Conservation (phyloP, 164 flowering plant species). For the Liriodendron chinense region DNA sequence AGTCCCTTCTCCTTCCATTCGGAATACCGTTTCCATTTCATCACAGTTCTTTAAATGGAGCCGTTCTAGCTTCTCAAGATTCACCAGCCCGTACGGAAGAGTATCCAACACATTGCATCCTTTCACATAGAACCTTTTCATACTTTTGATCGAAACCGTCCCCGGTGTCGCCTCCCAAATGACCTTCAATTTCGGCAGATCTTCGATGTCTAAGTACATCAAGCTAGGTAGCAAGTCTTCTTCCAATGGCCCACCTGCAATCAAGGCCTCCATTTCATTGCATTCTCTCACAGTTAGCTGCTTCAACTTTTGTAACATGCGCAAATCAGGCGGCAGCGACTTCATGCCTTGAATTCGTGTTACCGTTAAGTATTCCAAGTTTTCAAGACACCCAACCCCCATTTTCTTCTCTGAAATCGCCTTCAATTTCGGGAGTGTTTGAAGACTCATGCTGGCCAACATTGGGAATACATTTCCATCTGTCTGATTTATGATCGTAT, state of each 20-base stretch:
- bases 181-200: conserved; percentile 2
- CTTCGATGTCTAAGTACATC: background rate
- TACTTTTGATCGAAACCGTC: background rate
- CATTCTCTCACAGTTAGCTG: background rate
- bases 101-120: background rate
- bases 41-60: conserved; percentile 2
- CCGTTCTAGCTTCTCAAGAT: conserved; percentile 4
- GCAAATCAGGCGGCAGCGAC: background rate
- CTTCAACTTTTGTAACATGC: background rate
- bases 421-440: conserved; percentile 3
- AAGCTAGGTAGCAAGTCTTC: background rate
- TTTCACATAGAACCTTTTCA: background rate
- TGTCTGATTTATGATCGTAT: background rate
- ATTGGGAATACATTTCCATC: background rate
- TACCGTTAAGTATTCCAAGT: conserved; percentile 1
- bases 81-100: conserved; percentile 3
- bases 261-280: background rate
- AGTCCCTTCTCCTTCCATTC: background rate
- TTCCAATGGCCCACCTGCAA: background rate
- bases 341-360: conserved; percentile 1
- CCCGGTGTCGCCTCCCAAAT: background rate
- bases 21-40: background rate
- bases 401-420: background rate
- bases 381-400: conserved; percentile 1
- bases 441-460: background rate